Evolutionary conservation across 192 early-diverging fungal species (phyloP), one percentile per base, ranked within the genome.

Genomic region (Coemansia furcata): DNA sequence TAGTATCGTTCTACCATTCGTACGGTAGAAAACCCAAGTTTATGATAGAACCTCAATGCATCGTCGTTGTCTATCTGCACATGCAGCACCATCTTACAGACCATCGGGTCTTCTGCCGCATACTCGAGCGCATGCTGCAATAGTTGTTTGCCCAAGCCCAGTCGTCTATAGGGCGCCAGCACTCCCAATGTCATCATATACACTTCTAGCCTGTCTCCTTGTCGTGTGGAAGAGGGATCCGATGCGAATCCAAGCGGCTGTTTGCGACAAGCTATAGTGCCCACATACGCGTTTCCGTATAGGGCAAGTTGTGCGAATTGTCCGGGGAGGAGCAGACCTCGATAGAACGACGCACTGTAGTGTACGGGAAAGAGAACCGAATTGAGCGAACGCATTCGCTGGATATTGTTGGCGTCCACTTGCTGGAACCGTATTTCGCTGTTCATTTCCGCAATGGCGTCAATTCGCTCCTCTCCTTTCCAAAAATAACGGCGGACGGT

Each of bases 101-200:
- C 79, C 43, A 77, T 72, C 37, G 75, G 82, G 63, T 87, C 85
- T 3, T 62, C 26, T 21, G 62, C 38, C 7, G 85, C 63, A 14
- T 64, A 67, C 39, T 73, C 69, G 14, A 88, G 71, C 49, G 85
- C 73, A 49, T 84, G 78, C 29, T 79, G 68, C 63, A 96, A 88
- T 65, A 87, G 85, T 30, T 74, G 49, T 39, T 67, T 86, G 84
- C 93, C 94, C 44, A 96, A 74, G 1, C 91, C 90, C 30, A 91
- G 82, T n/a, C 89, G 76, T 29, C 96, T 80, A 67, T 91, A 96
- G 12, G 92, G 91, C 11, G 87, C 87, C 32, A 98, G 80, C 38
- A 98, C 94, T 36, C 95, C 95, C 55, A 98, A 80, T 1, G 96
- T 98, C 92, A 95, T 93, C 68, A 98, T 94, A 71, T 96, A 96